Percentiles rank a stretch among this genome's conserved stretches.
Evolutionary conservation across 176 grass and related monocot genomes (phyloP).

Genomic region (Ananas comosus): DNA sequence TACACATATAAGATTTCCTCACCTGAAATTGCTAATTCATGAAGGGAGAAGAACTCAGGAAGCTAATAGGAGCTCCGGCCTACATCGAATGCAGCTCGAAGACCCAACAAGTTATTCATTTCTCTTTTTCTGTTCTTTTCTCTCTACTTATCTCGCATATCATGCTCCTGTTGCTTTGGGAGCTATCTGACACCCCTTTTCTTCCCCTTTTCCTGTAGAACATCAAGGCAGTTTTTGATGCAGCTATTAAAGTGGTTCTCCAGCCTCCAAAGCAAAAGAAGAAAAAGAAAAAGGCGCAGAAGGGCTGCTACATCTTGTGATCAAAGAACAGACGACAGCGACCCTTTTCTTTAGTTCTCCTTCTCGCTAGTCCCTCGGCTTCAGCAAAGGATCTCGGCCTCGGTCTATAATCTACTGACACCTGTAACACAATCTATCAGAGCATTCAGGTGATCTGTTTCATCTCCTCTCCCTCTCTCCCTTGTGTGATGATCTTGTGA

Average conservation of each 20-base stretch:
- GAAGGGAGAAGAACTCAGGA: constrained; percentile 70
- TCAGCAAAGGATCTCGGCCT: not conserved
- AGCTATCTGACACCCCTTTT: not conserved
- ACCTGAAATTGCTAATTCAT: constrained; percentile 9
- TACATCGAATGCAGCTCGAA: constrained; percentile 76
- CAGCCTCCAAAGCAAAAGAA: constrained; percentile 72
- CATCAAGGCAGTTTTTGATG: constrained; percentile 69
- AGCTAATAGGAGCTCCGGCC: constrained; percentile 49
- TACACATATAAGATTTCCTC: not conserved
- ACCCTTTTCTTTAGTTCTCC: not conserved
- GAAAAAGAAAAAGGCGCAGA: constrained; percentile 53
- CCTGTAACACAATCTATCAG: not conserved
- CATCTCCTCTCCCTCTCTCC: no score
- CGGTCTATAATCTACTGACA: not conserved
- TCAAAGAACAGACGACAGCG: constrained; percentile 4
- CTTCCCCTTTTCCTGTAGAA: constrained; percentile 37
- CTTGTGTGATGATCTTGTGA: not conserved
- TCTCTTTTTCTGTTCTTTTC: not conserved
- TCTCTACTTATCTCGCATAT: constrained; percentile 11
- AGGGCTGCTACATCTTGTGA: constrained; percentile 63
- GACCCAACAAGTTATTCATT: constrained; percentile 55
- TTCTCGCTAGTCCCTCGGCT: not conserved
- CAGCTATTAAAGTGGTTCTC: constrained; percentile 74
- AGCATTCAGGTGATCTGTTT: not conserved
- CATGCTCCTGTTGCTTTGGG: constrained; percentile 10